Evolutionary conservation across 2,329 filamentous ascomycete genomes (phyloP).

Genomic region (Claviceps arundinis): DNA sequence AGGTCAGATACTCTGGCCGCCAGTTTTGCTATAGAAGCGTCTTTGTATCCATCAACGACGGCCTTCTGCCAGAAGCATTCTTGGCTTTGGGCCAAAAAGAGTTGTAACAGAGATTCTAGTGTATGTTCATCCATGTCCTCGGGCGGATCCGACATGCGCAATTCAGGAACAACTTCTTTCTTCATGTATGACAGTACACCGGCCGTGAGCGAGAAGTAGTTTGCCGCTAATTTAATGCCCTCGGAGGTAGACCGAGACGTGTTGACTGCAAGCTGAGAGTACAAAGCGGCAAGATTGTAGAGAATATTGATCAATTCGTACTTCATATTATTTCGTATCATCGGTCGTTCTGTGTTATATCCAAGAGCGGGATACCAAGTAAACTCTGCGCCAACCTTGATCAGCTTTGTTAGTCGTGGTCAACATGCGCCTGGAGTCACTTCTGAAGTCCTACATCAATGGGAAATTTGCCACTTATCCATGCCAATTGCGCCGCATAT

Average conservation of each 20-base stretch:
- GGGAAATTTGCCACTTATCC: constrained; percentile 90
- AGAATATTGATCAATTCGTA: constrained; percentile 86
- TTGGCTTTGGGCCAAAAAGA: constrained; percentile 85
- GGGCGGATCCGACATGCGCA: constrained; percentile 67
- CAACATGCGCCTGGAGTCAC: constrained; percentile 4
- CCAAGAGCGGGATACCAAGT: constrained; percentile 91
- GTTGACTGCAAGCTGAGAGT: constrained; percentile 78
- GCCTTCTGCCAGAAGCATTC: constrained; percentile 99
- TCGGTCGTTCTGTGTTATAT: constrained; percentile 68
- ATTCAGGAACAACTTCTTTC: constrained; percentile 62
- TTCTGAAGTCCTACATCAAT: constrained; percentile 51
- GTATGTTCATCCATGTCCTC: constrained; percentile 93
- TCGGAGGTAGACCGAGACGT: constrained; percentile 67
- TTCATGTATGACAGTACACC: constrained; percentile 73
- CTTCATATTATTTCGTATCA: constrained; percentile 52
- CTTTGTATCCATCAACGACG: constrained; percentile 85
- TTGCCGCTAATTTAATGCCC: constrained; percentile 75
- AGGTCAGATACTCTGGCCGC: constrained; percentile 83
- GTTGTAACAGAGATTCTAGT: constrained; percentile 66
- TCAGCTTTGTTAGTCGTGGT: background rate
- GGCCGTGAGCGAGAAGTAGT: constrained; percentile 78
- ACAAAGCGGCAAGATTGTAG: constrained; percentile 86
- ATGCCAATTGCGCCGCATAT: constrained; percentile 86
- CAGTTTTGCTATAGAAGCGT: constrained; percentile 80
- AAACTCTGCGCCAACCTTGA: constrained; percentile 81